Base-by-base conservation (phyloP, 495 filamentous ascomycete genomes). In the Hapsidospora chrysogenum region DNA sequence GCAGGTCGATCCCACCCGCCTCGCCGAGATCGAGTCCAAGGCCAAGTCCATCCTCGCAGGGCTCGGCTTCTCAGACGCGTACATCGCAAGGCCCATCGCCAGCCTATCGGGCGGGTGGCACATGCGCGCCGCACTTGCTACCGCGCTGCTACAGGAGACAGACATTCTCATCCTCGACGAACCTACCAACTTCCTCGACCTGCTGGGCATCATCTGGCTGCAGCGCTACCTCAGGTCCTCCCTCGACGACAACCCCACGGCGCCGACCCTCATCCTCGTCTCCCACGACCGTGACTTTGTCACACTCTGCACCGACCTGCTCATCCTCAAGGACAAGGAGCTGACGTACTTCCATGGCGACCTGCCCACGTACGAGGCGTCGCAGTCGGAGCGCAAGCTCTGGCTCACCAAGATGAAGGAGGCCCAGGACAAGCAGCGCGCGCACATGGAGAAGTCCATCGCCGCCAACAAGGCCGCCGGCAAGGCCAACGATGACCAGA, bases 91-190 rank as follows among this genome's bases (percentile, higher is more conserved):
- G 29, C 57, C 66, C n/a, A 62, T 79, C 16, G 57, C 56, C 1
- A 68, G 66, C 4, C 56, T 92, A 9, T 87, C 82, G 0, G 81
- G 82, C 9, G 83, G 83, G 4, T 87, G 81, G 81, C 64, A 59
- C 17, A 87, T 83, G 72, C 66, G 82, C 26, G 73, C 66, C 31
- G 63, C 71, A 38, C 63, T 87, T 5, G 80, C 80, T 2, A 62
- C 65, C 11, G 63, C 70, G 9, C 61, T 92, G 9, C 61, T 79
- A 3, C 73, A 80, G 44, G 61, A 71, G n/a, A 66, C 77, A 0
- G 79, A 86, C 42, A 71, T 87, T 32, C 64, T 87, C 43, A 78
- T 92, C 32, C 73, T 92, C 13, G 82, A 92, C 58, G 83, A 92
- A 45, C 82, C 83, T 3, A 87, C 83, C 33, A 87, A 87, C 49